Percentiles rank a stretch among this genome's conserved stretches.
Evolutionary conservation across 2,329 filamentous ascomycete genomes (phyloP).

Genomic region (Rhinocladiella similis): DNA sequence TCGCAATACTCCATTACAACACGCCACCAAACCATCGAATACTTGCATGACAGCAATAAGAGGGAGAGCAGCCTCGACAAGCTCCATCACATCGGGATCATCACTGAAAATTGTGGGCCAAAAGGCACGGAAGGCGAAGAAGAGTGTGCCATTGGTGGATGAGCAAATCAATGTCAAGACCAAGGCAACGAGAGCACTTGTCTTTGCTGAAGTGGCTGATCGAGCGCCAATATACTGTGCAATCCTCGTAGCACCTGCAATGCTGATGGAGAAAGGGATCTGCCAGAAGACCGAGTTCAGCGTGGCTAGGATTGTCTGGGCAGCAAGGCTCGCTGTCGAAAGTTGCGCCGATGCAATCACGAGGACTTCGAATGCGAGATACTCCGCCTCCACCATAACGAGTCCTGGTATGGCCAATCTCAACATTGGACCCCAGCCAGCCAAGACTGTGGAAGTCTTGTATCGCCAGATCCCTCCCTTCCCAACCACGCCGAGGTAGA

Average conservation of each 20-base stretch:
- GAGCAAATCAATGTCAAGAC: conserved; percentile 63
- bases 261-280: conserved; percentile 77
- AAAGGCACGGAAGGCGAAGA: conserved; percentile 62
- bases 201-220: conserved; percentile 70
- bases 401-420: conserved; percentile 75
- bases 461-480: conserved; percentile 68
- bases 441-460: conserved; percentile 60
- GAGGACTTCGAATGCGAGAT: conserved; percentile 81
- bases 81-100: conserved; percentile 60
- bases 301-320: conserved; percentile 73
- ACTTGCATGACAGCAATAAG: conserved; percentile 76
- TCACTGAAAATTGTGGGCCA: conserved; percentile 70
- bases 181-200: conserved; percentile 67
- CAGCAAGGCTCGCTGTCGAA: conserved; percentile 70
- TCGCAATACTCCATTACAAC: conserved; percentile 72
- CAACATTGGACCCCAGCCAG: conserved; percentile 74
- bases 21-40: conserved; percentile 70
- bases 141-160: conserved; percentile 66
- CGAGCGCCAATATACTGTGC: conserved; percentile 81
- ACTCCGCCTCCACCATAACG: conserved; percentile 82
- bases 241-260: conserved; percentile 75
- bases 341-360: conserved; percentile 73
- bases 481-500: conserved; percentile 63
- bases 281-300: conserved; percentile 79
- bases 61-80: conserved; percentile 66